A percentile compares a stretch with the other conserved stretches of the same genome.
phyloP scores from a whole-genome alignment of 2,329 filamentous ascomycete species.

The Alternaria postmessia region DNA sequence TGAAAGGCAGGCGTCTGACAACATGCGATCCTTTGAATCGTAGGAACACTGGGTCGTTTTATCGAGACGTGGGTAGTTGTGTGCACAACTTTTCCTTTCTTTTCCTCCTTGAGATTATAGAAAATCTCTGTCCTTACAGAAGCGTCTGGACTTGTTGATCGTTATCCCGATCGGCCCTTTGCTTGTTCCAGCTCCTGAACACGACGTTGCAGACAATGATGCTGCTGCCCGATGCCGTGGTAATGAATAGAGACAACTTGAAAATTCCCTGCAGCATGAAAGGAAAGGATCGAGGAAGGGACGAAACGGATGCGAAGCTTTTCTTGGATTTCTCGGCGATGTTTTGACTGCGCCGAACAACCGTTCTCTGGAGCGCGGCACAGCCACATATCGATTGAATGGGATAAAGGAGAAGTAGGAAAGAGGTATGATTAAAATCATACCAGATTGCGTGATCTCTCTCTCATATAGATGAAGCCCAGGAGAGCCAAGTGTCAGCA shows the following conservation, averaged over 20 bases:
- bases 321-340: conserved; percentile 4
- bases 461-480: background rate
- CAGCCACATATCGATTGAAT: conserved; percentile 6
- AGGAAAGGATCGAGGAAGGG: background rate
- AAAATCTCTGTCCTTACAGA: background rate
- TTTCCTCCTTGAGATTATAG: background rate
- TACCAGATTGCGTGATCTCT: background rate
- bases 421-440: background rate
- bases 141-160: background rate
- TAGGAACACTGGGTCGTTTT: background rate
- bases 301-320: conserved; percentile 3
- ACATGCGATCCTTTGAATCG: background rate
- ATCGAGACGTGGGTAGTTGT: background rate
- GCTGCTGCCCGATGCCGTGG: no score
- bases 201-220: background rate
- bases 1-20: background rate
- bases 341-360: conserved; percentile 23
- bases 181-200: background rate
- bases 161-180: background rate
- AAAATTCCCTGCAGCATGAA: background rate
- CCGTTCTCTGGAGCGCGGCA: conserved; percentile 16
- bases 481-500: background rate
- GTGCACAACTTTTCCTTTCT: background rate
- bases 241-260: background rate
- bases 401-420: background rate